These are phyloP conservation scores for Rubroshorea leprosula DNA, from an alignment of 345 rosid genomes.

Conservation along the genomic window DNA sequence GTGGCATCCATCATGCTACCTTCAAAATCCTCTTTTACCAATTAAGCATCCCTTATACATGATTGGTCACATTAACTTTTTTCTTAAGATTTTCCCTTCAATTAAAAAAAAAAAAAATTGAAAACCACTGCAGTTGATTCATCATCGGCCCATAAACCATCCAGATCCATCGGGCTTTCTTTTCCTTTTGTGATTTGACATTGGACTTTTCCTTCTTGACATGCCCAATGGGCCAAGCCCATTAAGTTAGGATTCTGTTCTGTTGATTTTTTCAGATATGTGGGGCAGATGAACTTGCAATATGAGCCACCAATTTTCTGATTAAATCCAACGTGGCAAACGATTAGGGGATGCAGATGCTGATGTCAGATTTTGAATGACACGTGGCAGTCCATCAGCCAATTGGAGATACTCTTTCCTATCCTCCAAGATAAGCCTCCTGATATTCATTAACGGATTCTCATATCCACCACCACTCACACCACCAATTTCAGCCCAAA, in stretches of 20 bases:
- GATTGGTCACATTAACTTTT: background rate
- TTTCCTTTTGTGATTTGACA: too few relatives aligned
- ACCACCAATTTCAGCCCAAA: constrained; percentile 8
- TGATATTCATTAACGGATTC: constrained; percentile 24
- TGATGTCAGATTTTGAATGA: constrained; percentile 36
- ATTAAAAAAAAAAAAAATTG: too few relatives aligned
- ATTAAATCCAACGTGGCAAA: constrained; percentile 23
- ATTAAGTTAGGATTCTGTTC: background rate
- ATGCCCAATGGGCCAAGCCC: too few relatives aligned
- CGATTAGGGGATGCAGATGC: constrained; percentile 14
- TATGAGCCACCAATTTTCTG: constrained; percentile 32
- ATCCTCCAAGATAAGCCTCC: constrained; percentile 64
- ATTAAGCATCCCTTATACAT: background rate
- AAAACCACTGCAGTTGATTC: too few relatives aligned
- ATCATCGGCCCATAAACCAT: too few relatives aligned
- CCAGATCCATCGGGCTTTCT: too few relatives aligned
- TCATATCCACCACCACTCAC: constrained; percentile 2
- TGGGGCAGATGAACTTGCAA: too few relatives aligned
- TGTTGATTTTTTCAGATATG: too few relatives aligned
- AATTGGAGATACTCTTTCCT: constrained; percentile 24
- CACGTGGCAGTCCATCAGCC: constrained; percentile 41
- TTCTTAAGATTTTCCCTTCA: too few relatives aligned
- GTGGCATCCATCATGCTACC: constrained; percentile 10
- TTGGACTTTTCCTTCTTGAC: too few relatives aligned
- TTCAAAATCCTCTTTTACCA: background rate